Evolutionary conservation across 768 basidiomycete species (phyloP).

Genomic region (Termitomyces sp.): DNA sequence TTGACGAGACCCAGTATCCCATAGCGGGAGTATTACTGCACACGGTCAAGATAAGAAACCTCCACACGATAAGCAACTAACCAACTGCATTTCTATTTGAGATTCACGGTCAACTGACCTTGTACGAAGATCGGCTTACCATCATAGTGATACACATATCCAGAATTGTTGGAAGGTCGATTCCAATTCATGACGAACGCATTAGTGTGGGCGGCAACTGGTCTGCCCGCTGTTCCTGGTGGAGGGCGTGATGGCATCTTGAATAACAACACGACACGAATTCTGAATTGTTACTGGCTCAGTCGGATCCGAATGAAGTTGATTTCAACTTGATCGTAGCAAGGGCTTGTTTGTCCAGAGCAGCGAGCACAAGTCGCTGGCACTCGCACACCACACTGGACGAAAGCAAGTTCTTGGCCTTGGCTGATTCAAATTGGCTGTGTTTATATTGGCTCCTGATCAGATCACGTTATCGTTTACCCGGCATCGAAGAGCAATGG

Average conservation of each 20-base stretch:
- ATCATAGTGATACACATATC: constrained; percentile 19
- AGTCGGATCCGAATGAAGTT: not conserved
- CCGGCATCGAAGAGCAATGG: not conserved
- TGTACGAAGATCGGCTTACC: constrained; percentile 10
- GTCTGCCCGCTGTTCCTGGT: constrained; percentile 8
- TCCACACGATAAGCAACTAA: not conserved
- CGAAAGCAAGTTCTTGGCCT: constrained; percentile 1
- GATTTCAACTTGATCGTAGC: not conserved
- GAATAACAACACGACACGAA: not conserved
- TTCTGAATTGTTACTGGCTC: not conserved
- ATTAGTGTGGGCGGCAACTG: constrained; percentile 13
- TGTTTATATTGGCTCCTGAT: not conserved
- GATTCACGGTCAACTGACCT: not conserved
- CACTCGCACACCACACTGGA: constrained; percentile 4
- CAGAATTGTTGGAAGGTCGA: not conserved
- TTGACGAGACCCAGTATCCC: constrained; percentile 13
- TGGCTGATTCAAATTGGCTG: not conserved
- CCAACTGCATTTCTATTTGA: not conserved
- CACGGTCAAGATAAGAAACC: not conserved
- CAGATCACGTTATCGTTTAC: not conserved
- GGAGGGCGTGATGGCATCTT: constrained; percentile 4
- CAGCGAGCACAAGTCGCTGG: not conserved
- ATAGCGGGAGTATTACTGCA: constrained; percentile 17
- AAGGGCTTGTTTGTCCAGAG: constrained; percentile 6
- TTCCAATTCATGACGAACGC: constrained; percentile 18